Percentiles rank a stretch among this genome's conserved stretches.
Conservation (phyloP, 2,329 filamentous ascomycete species). For the Alternaria alternata region DNA sequence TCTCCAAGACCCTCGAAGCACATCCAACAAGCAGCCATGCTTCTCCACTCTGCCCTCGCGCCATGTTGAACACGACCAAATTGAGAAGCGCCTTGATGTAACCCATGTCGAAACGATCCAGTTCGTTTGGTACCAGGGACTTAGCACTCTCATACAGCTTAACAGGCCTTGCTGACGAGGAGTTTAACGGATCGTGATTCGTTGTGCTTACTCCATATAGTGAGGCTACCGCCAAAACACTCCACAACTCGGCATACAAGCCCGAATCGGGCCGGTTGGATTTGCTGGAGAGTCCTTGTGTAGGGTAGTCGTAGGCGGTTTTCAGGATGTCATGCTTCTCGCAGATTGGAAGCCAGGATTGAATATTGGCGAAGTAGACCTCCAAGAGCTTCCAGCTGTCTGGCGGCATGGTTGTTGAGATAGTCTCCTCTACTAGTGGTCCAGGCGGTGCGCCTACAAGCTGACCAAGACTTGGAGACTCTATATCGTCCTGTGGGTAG, state of each 20-base stretch:
- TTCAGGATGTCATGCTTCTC: constrained; percentile 71
- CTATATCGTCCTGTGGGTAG: background rate
- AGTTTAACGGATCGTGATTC: constrained; percentile 3
- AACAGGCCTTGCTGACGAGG: constrained; percentile 18
- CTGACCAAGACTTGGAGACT: background rate
- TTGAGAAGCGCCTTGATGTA: constrained; percentile 55
- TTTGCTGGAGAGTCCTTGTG: constrained; percentile 50
- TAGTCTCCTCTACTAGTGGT: background rate
- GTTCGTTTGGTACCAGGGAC: constrained; percentile 42
- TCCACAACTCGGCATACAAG: constrained; percentile 57
- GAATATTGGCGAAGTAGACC: constrained; percentile 77
- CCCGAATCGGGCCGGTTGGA: constrained; percentile 38
- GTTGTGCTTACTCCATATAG: constrained; percentile 32
- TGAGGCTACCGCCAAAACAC: constrained; percentile 54
- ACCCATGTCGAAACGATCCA: constrained; percentile 47
- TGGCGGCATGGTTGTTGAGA: constrained; percentile 52
- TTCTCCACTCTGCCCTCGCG: constrained; percentile 61
- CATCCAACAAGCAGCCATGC: constrained; percentile 72
- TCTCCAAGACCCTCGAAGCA: constrained; percentile 65
- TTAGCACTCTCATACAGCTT: constrained; percentile 41
- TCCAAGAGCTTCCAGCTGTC: constrained; percentile 71
- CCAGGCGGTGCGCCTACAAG: background rate
- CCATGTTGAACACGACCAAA: constrained; percentile 70
- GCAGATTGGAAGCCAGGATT: constrained; percentile 78
- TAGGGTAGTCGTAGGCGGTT: constrained; percentile 63